Percentiles rank a stretch among this genome's conserved stretches.
phyloP scores from a whole-genome alignment of 1,284 basidiomycete genomes.

The Stereum hirsutum region DNA sequence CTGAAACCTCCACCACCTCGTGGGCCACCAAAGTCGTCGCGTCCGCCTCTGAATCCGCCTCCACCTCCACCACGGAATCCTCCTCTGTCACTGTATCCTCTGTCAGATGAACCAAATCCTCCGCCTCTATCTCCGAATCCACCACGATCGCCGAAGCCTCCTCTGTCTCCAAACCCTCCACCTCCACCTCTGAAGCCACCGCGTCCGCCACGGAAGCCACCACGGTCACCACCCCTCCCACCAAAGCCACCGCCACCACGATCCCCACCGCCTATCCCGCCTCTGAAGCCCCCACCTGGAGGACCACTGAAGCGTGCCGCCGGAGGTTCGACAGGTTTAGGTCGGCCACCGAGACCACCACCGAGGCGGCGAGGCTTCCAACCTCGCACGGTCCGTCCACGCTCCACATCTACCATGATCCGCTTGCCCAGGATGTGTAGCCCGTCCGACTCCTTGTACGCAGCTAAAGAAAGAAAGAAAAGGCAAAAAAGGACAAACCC shows the following conservation, averaged over 20 bases:
- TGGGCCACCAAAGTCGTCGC: slow-evolving; percentile 18
- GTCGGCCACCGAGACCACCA: slow-evolving; percentile 89
- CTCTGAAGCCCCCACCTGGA: slow-evolving; percentile 29
- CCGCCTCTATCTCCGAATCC: slow-evolving; percentile 22
- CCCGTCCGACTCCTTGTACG: slow-evolving; percentile 99
- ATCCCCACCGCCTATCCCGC: slow-evolving; percentile 29
- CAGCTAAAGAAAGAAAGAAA: slow-evolving; percentile 52
- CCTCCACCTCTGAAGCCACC: slow-evolving; percentile 27
- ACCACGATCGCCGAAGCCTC: slow-evolving; percentile 26
- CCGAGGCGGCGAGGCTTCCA: slow-evolving; percentile 97
- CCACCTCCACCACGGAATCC: slow-evolving; percentile 26
- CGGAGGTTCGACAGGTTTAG: slow-evolving; percentile 70
- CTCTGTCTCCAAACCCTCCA: slow-evolving; percentile 21
- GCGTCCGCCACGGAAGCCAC: slow-evolving; percentile 25
- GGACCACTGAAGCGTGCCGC: slow-evolving; percentile 24
- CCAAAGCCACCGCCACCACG: slow-evolving; percentile 32
- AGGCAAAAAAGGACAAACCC: not conserved
- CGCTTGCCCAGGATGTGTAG: slow-evolving; percentile 92
- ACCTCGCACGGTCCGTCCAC: slow-evolving; percentile 94
- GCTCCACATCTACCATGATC: slow-evolving; percentile 96
- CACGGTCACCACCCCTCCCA: slow-evolving; percentile 24
- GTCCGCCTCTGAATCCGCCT: slow-evolving; percentile 21
- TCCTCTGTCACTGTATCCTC: no score
- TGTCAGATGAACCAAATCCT: slow-evolving; percentile 16
- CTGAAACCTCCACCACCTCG: slow-evolving; percentile 33